phyloP scores from a whole-genome alignment of 2,329 filamentous ascomycete genomes.

The Diaporthe citri region DNA sequence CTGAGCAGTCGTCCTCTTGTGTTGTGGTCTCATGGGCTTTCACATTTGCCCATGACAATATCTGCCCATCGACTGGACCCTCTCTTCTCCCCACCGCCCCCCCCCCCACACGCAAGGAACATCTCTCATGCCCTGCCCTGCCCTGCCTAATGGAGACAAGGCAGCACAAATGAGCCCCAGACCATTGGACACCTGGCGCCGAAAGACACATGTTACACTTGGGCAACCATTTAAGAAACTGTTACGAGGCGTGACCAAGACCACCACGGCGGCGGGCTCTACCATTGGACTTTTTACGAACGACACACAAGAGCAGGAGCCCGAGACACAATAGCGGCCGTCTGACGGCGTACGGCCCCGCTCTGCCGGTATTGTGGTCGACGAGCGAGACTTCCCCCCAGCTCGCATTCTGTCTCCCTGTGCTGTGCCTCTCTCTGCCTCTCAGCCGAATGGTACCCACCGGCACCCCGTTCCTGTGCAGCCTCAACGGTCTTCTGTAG shows the following conservation, averaged over 20 bases:
- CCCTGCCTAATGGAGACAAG: constrained; percentile 2
- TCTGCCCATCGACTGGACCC: background rate
- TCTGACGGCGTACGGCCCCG: constrained; percentile 28
- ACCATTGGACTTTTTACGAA: constrained; percentile 26
- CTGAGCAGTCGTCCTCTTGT: background rate
- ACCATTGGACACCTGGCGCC: constrained; percentile 23
- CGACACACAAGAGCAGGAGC: constrained; percentile 8
- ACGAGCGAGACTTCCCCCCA: background rate
- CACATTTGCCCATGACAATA: background rate
- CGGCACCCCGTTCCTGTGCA: constrained; percentile 3
- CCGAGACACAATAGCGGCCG: constrained; percentile 24
- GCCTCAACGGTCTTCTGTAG: constrained; percentile 34
- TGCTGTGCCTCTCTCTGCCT: background rate
- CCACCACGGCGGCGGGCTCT: background rate
- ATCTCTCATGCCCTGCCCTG: background rate
- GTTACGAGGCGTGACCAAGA: constrained; percentile 7
- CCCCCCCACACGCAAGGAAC: background rate
- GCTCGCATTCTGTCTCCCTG: background rate
- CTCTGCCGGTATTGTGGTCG: constrained; percentile 17
- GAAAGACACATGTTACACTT: constrained; percentile 1
- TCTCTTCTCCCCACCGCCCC: background rate
- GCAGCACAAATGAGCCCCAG: constrained; percentile 9
- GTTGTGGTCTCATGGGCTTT: background rate
- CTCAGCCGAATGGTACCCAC: constrained; percentile 10
- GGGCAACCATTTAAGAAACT: constrained; percentile 13